phyloP scores from a whole-genome alignment of 257 asterid species.

The Jacaranda mimosifolia region DNA sequence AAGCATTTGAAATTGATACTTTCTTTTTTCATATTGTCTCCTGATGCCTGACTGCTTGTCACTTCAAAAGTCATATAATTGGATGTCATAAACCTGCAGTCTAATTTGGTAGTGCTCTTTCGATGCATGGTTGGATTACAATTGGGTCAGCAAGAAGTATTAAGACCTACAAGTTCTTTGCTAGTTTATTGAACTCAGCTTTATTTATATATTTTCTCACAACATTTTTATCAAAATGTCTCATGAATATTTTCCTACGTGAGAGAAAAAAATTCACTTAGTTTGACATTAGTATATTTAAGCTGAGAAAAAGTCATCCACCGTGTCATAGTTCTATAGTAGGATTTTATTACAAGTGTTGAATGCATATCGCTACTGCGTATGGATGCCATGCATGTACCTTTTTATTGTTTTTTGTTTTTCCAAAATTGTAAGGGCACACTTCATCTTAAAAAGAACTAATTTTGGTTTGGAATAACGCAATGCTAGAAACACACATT shows the following conservation, averaged over 20 bases:
- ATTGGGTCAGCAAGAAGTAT: not conserved
- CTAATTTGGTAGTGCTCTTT: not conserved
- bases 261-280: not conserved
- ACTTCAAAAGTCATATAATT: not conserved
- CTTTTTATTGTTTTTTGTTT: not conserved
- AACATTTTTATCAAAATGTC: not conserved
- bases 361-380: not conserved
- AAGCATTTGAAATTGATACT: not conserved
- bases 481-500: not conserved
- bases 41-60: not conserved
- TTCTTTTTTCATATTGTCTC: slow-evolving; percentile 5
- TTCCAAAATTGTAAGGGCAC: not conserved
- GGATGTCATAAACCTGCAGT: not conserved
- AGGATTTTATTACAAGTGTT: not conserved
- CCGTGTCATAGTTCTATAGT: not conserved
- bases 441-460: not conserved
- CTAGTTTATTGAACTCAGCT: not conserved
- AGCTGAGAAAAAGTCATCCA: not conserved
- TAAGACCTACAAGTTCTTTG: not conserved
- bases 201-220: too few species aligned
- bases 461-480: not conserved
- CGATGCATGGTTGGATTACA: slow-evolving; percentile 9
- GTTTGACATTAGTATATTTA: not conserved
- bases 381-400: not conserved
- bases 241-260: not conserved